Base-by-base conservation (phyloP, 768 basidiomycete species). In the Crassisporium funariophilum region DNA sequence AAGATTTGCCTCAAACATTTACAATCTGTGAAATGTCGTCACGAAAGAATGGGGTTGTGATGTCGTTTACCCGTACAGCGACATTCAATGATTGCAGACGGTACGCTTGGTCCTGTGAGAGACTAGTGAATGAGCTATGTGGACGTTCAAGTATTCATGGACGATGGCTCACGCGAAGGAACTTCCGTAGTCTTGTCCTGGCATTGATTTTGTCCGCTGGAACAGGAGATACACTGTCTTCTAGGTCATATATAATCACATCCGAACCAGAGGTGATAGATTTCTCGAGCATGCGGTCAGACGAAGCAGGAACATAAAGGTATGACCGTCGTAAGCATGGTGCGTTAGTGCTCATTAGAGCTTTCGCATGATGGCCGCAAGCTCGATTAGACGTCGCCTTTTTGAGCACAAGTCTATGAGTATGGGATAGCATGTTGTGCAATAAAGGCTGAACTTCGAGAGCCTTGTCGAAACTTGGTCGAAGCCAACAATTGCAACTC, bases 171-270 rank as follows among this genome's bases (percentile, higher is more conserved):
- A 81, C 89, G 35, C 66, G 60, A 21, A 88, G 66, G 58, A 87
- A 92, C 6, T 68, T 65, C 25, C 65, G 62, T 4, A 89, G 69
- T 6, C 81, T 71, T 5, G 60, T 59, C 47, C 89, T 73, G 0
- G 89, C 86, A 41, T 73, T 65, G 16, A 67, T 66, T 62, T 91
- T 89, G 47, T 83, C 81, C 20, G 70, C 66, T 22, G 79, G 76
- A 4, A 82, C 70, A 4, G 86, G 86, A 4, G 90, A 70, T 0
- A 95, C 82, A 50, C 88, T 88, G 63, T 95, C 93, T 63, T 95
- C 93, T 10, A 95, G 73, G 70, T 95, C 93, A 58, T 92, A 94
- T 19, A 92, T 85, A 25, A 93, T 72, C 34, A 86, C 75, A 50
- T 95, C 93, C 2, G 91, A 83, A 2, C 67, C 61, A 11, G 74